Evolutionary conservation across 208 protist species (phyloP).

Genomic region (Crithidia brevicula): DNA sequence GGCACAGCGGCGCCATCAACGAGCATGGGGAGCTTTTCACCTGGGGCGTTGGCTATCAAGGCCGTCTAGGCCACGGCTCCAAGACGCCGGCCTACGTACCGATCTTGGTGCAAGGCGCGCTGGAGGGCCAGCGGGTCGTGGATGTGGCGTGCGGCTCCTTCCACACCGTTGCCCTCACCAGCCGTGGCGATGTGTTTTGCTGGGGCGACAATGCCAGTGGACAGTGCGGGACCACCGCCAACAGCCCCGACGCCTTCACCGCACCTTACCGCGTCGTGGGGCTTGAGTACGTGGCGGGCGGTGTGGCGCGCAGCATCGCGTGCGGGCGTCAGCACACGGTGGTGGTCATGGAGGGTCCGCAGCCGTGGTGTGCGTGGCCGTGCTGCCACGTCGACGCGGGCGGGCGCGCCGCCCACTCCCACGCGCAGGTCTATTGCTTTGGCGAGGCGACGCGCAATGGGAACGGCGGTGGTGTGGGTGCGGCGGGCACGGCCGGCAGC

Average conservation of each 20-base stretch:
- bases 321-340: constrained; percentile 88
- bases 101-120: constrained; percentile 62
- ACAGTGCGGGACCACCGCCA: constrained; percentile 65
- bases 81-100: constrained; percentile 69
- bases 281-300: constrained; percentile 82
- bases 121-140: constrained; percentile 63
- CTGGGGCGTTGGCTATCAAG: constrained; percentile 90
- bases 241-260: constrained; percentile 56
- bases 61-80: constrained; percentile 78
- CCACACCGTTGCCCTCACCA: constrained; percentile 82
- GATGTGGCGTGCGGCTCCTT: constrained; percentile 87
- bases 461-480: not conserved
- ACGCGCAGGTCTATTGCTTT: constrained; percentile 81
- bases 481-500: constrained; percentile 1
- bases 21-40: constrained; percentile 79
- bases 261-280: constrained; percentile 73
- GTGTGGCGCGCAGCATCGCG: constrained; percentile 67
- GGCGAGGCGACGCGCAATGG: constrained; percentile 47
- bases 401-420: constrained; percentile 33
- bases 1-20: constrained; percentile 88
- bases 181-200: constrained; percentile 70
- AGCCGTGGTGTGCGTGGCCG: constrained; percentile 55
- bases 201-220: constrained; percentile 89
- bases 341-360: constrained; percentile 84
- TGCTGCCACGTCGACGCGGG: constrained; percentile 63